These are phyloP conservation scores for Naganishia onofrii DNA, from an alignment of 768 basidiomycete species.

Conservation along the genomic window DNA sequence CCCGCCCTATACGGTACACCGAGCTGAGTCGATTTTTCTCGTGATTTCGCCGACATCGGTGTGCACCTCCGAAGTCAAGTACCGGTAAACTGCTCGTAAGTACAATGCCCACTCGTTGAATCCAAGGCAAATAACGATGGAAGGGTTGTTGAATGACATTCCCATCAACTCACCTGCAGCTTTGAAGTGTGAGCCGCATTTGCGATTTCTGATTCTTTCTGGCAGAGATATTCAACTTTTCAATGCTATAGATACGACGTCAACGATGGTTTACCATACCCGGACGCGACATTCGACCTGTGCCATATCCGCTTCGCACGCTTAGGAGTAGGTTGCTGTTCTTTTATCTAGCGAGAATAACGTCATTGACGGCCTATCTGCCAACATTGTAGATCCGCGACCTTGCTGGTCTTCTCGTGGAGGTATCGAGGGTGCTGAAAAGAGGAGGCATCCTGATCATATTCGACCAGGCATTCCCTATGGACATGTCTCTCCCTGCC, in stretches of 20 bases:
- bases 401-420: background rate
- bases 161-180: background rate
- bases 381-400: background rate
- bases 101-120: no score
- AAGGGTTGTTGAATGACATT: no score
- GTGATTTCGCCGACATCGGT: no score
- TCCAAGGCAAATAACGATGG: no score
- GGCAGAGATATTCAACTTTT: background rate
- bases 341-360: background rate
- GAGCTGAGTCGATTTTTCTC: background rate
- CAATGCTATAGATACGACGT: background rate
- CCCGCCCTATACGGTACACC: background rate
- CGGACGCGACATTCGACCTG: background rate
- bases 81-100: conserved; percentile 11
- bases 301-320: conserved; percentile 12
- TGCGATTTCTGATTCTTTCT: no score
- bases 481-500: background rate
- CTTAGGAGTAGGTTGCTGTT: background rate
- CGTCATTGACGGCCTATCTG: background rate
- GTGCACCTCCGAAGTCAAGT: background rate
- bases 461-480: background rate
- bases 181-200: conserved; percentile 9
- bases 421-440: conserved; percentile 4
- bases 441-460: conserved; percentile 1
- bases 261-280: conserved; percentile 15